These are phyloP conservation scores for Cyberlindnera nakhonratchasimensis DNA, from an alignment of 805 yeast species.

Conservation along the genomic window DNA sequence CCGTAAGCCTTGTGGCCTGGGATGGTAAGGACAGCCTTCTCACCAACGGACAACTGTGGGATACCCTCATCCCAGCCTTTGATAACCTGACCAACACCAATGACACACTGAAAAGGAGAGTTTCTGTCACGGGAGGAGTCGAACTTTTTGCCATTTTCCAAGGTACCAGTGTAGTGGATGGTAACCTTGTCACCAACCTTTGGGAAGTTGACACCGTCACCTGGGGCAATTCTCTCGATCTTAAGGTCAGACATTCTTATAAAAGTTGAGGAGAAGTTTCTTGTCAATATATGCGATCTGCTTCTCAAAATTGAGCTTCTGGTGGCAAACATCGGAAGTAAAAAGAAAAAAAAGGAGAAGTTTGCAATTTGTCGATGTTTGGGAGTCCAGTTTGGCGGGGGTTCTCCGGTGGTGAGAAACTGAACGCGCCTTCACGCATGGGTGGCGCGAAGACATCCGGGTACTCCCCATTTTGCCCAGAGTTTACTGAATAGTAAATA, in stretches of 20 bases:
- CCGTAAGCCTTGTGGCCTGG: slow-evolving; percentile 96
- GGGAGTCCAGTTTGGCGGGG: background rate
- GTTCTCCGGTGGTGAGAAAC: background rate
- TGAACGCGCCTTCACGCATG: too few species aligned
- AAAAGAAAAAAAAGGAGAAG: too few species aligned
- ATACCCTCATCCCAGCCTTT: slow-evolving; percentile 96
- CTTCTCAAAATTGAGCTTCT: slow-evolving; percentile 12
- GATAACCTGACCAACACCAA: slow-evolving; percentile 96
- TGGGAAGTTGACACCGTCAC: slow-evolving; percentile 89
- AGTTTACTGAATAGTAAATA: too few species aligned
- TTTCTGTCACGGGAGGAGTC: slow-evolving; percentile 96
- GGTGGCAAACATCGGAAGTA: slow-evolving; percentile 17
- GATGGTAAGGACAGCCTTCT: slow-evolving; percentile 87
- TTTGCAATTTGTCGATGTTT: too few species aligned
- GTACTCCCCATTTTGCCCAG: background rate
- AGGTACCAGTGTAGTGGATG: slow-evolving; percentile 93
- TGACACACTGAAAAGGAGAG: slow-evolving; percentile 88
- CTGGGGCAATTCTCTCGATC: slow-evolving; percentile 30
- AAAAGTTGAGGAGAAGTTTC: slow-evolving; percentile 21
- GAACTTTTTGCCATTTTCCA: slow-evolving; percentile 93
- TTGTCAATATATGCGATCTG: slow-evolving; percentile 2
- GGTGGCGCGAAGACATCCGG: background rate
- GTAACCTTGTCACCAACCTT: slow-evolving; percentile 83
- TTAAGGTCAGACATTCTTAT: slow-evolving; percentile 29
- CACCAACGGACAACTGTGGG: slow-evolving; percentile 88